Base-by-base conservation (phyloP, 1,139 yeast genomes). In the Arxiozyma heterogenica region DNA sequence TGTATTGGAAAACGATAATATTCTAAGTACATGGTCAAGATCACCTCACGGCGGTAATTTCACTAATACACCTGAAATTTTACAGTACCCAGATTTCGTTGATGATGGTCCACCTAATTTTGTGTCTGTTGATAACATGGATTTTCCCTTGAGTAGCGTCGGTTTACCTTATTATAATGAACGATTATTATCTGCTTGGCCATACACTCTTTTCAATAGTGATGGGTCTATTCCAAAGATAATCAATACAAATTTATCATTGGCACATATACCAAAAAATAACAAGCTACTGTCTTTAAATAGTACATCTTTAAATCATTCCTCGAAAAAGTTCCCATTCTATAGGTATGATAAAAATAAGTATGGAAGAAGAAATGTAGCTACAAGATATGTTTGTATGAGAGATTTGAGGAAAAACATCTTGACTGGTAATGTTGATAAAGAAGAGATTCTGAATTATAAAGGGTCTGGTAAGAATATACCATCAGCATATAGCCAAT, bases 161-260 rank as follows among this genome's bases (percentile, higher is more conserved):
- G 97, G 97, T 9, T 74, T 93, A 81, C 98, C 98, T 0, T 89
- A 84, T 64, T 93, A 89, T 67, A 83, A 82, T 58, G 90, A 86
- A 50, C 79, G 80, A 52, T 75, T 94, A 25, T 73, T 91, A 17
- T 89, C 97, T 0, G 84, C 89, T 21, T 91, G 91, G 88, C 84
- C 90, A 0, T 64, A 83, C 54, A 68, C 78, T 58, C 74, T 78
- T 22, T 86, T 84, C 64, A 65, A 79, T 71, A 69, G 72, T 53
- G 74, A 82, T 60, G 80, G 80, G 8, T 78, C 78, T 38, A 61
- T 81, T 12, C 84, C 88, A 0, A 66, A 70, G 34, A 68, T 68
- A 21, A 55, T 62, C 21, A 66, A 64, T 23, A 48, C 59, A 18
- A 51, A 52, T 34, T 18, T 55, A 49, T 54, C 59, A n/a, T 39